Evolutionary conservation across 805 yeast genomes (phyloP), one percentile per base, ranked within the genome.

Genomic region (Hanseniaspora hatyaiensis): DNA sequence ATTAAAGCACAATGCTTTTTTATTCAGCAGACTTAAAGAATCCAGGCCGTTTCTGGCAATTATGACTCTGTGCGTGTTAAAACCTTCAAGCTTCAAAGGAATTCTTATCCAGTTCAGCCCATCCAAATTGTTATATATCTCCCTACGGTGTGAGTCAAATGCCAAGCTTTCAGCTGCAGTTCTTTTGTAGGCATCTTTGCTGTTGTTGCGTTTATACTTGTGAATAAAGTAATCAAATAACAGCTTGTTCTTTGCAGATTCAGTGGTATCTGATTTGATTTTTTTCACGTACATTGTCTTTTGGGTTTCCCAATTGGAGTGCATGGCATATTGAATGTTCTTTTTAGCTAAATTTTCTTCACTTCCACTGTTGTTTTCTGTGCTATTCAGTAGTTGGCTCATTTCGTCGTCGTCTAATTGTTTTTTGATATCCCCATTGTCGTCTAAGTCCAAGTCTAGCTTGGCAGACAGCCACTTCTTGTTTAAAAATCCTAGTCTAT

Each of bases 51-150:
- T 69, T 52, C 97, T 70, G 15, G 89, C 85, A 15, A 86, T 82
- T 46, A 89, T 83, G 3, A 82, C 83, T 51, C 82, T 95, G 58
- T 88, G 97, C 0, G 96, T 78, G 60, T 87, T 86, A 57, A 81
- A 67, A 15, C 80, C 72, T 52, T 77, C 79, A 40, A 88, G 69
- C 54, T 75, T 77, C 1, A 81, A 79, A 0, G 92, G 82, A 36
- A 83, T 72, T 58, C 88, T 85, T 41, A 75, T 66, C 95, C 96
- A 88, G 2, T 72, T 69, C 20, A 89, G 59, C 18, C 61, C 55
- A 60, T 84, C 82, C 58, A 88, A 66, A 52, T 74, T 73, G 2
- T 68, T 59, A 29, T 75, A 59, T 32, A 80, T 78, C 13, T 54
- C 54, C 34, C 49, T 50, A 51, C 76, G 59, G 11, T 65, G 64